These are phyloP conservation scores for Leccinum disarticulatum DNA, from an alignment of 768 basidiomycete genomes.

Conservation along the genomic window DNA sequence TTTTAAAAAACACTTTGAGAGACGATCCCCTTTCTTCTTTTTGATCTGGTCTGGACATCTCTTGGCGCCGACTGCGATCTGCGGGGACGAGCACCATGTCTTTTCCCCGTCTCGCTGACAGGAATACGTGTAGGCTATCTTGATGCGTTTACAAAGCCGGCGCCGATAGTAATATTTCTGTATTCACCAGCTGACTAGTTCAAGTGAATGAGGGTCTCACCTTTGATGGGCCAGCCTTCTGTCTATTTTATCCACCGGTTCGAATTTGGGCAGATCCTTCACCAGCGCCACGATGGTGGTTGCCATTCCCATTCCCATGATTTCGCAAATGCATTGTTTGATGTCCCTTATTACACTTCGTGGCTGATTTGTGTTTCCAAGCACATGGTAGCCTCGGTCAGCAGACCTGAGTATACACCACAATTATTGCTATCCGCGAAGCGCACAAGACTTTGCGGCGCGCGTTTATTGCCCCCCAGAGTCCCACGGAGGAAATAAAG, in stretches of 20 bases:
- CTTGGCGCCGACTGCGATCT: conserved; percentile 11
- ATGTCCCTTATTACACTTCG: neutral
- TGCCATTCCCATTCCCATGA: neutral
- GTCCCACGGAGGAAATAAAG: neutral
- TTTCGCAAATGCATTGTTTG: neutral
- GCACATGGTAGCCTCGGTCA: neutral
- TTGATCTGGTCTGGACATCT: conserved; percentile 4
- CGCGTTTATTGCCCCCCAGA: neutral
- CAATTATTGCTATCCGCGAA: neutral
- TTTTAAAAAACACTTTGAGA: neutral
- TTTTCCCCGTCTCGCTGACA: no score
- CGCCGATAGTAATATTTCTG: neutral
- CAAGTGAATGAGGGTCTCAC: neutral
- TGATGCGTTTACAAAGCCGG: neutral
- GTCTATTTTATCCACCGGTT: neutral
- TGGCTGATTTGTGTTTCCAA: neutral
- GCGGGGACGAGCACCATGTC: conserved; percentile 8
- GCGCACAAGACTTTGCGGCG: neutral
- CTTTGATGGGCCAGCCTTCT: neutral
- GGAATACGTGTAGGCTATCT: no score
- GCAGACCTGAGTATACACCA: neutral
- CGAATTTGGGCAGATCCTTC: neutral
- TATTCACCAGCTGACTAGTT: neutral
- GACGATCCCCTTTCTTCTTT: neutral
- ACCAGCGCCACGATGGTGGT: neutral